Conservation (phyloP, 192 early-diverging fungal genomes). For the Coemansia sp. region DNA sequence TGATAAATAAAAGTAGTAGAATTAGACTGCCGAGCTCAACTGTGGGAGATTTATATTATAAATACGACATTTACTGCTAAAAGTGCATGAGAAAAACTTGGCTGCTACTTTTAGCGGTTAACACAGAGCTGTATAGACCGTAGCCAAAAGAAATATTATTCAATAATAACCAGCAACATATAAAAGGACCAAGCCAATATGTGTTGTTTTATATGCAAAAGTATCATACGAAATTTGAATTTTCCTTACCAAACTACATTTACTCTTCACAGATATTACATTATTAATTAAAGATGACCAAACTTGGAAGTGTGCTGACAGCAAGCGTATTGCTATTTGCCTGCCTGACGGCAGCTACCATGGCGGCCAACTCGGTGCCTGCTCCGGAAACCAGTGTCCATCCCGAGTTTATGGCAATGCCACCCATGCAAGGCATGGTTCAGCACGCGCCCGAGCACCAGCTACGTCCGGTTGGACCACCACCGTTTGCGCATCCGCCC, state of each 20-base stretch:
- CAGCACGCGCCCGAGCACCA: background rate
- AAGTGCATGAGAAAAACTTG: background rate
- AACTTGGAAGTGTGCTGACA: background rate
- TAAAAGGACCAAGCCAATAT: background rate
- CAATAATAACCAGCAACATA: background rate
- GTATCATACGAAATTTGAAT: background rate
- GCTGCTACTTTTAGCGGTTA: background rate
- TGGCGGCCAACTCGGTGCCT: background rate
- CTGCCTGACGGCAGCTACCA: background rate
- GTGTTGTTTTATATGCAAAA: no score
- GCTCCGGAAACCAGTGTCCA: background rate
- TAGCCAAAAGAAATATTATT: background rate
- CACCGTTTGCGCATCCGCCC: background rate
- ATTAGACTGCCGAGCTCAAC: no score
- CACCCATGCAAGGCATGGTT: background rate
- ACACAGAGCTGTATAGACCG: background rate
- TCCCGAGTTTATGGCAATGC: background rate
- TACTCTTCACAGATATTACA: background rate
- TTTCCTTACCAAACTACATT: background rate
- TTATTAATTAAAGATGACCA: background rate
- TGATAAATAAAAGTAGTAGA: background rate
- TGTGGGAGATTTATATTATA: no score
- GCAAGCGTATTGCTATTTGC: background rate
- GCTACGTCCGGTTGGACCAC: background rate
- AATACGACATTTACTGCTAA: background rate